A percentile compares a stretch with the other conserved stretches of the same genome.
Evolutionary conservation across 441 rosid species (phyloP).

Genomic region (Manihot esculenta): DNA sequence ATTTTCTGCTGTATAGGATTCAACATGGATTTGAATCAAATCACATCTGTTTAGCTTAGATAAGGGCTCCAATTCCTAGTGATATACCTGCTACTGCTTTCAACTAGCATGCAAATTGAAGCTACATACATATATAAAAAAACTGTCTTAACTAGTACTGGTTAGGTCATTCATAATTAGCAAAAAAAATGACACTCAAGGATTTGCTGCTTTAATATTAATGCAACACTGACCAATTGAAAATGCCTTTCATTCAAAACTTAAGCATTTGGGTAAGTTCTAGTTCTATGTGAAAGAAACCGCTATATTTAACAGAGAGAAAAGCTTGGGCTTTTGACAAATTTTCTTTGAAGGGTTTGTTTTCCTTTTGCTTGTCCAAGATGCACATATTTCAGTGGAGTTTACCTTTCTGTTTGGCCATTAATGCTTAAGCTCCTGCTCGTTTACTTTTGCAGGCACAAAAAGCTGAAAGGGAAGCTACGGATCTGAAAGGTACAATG

Average conservation of each 20-base stretch:
- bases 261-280: neutral
- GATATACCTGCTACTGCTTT: neutral
- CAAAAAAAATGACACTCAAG: neutral
- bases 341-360: neutral
- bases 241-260: neutral
- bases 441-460: constrained; percentile 43
- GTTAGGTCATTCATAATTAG: neutral
- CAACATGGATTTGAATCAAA: no score
- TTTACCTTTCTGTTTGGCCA: no score
- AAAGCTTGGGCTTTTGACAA: neutral
- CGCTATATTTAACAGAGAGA: neutral
- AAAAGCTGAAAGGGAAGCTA: constrained; percentile 74
- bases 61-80: neutral
- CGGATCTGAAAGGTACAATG: constrained; percentile 68
- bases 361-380: neutral
- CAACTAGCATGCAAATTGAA: neutral
- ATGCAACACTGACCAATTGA: neutral
- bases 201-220: neutral
- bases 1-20: no score
- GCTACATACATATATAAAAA: no score
- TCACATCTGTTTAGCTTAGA: neutral
- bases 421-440: neutral
- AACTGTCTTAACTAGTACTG: neutral
- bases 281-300: neutral
- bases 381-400: neutral